A percentile compares a stretch with the other conserved stretches of the same genome.
These are phyloP conservation scores for Talaromyces piceae DNA, from an alignment of 2,329 filamentous ascomycete species.

Conservation along the genomic window DNA sequence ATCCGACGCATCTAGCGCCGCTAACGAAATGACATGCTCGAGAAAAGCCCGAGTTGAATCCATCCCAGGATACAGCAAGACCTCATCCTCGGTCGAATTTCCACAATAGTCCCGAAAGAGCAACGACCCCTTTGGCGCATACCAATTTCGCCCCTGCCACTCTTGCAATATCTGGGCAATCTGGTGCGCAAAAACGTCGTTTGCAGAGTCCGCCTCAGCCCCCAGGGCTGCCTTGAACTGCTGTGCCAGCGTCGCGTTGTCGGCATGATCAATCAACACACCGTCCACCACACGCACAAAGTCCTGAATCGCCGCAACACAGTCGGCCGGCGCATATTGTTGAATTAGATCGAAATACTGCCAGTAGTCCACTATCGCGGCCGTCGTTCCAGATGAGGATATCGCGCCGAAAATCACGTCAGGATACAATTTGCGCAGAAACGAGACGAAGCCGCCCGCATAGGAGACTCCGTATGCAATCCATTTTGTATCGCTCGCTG, in stretches of 20 bases:
- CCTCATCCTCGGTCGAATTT: background rate
- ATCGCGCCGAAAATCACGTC: conserved; percentile 72
- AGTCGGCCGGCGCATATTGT: conserved; percentile 51
- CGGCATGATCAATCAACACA: conserved; percentile 39
- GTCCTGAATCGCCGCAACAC: conserved; percentile 57
- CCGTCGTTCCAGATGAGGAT: conserved; percentile 69
- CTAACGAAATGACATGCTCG: background rate
- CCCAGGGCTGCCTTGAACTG: conserved; percentile 37
- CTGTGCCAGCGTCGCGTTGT: conserved; percentile 27
- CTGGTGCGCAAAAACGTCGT: conserved; percentile 46
- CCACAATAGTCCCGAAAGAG: background rate
- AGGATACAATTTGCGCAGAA: conserved; percentile 67
- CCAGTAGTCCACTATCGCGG: conserved; percentile 70
- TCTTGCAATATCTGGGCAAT: conserved; percentile 34
- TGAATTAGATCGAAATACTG: conserved; percentile 54
- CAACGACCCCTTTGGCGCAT: conserved; percentile 34
- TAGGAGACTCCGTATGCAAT: conserved; percentile 80
- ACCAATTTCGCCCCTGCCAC: conserved; percentile 55
- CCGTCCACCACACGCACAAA: conserved; percentile 53
- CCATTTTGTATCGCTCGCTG: conserved; percentile 60
- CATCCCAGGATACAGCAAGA: background rate
- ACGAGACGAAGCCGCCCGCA: conserved; percentile 69
- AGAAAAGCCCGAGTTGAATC: background rate
- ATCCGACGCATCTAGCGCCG: background rate
- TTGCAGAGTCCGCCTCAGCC: conserved; percentile 29